Percentiles rank a stretch among this genome's conserved stretches.
phyloP scores from a whole-genome alignment of 2,329 filamentous ascomycete species.

The Zarea fungicola region DNA sequence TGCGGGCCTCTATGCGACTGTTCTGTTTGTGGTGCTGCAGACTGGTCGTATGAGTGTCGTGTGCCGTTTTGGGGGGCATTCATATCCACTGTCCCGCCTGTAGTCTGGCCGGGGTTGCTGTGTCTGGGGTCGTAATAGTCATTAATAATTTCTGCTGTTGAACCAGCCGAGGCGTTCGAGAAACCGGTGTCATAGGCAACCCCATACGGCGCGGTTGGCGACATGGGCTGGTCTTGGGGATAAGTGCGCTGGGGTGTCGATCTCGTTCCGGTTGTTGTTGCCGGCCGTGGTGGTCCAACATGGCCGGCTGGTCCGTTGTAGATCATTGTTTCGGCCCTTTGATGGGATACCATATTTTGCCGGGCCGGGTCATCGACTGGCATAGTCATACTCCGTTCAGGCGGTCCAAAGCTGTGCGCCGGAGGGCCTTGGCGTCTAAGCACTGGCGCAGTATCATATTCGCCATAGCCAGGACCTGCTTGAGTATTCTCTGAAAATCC shows the following conservation, averaged over 20 bases:
- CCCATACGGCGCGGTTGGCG: constrained; percentile 10
- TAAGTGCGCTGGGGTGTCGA: constrained; percentile 12
- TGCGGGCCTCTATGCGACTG: constrained; percentile 45
- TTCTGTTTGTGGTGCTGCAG: constrained; percentile 35
- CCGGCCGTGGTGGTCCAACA: constrained; percentile 46
- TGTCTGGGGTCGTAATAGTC: constrained; percentile 21
- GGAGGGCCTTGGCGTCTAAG: constrained; percentile 24
- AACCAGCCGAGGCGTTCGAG: not conserved
- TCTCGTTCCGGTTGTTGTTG: constrained; percentile 49
- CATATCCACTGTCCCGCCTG: constrained; percentile 6
- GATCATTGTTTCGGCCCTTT: constrained; percentile 40
- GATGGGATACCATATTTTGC: constrained; percentile 26
- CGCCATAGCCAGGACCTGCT: constrained; percentile 21
- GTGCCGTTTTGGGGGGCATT: constrained; percentile 20
- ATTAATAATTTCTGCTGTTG: constrained; percentile 20
- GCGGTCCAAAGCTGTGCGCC: constrained; percentile 43
- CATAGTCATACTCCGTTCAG: constrained; percentile 58
- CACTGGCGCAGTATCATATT: constrained; percentile 15
- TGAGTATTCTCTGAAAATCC: constrained; percentile 12
- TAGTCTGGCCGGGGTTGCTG: constrained; percentile 22
- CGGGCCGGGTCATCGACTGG: constrained; percentile 43
- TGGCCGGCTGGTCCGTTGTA: constrained; percentile 41
- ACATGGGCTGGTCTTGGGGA: constrained; percentile 18
- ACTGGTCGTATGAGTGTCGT: constrained; percentile 43
- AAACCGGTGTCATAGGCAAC: constrained; percentile 7